Base-by-base conservation (phyloP, 208 protist genomes). In the Acanthamoeba polyphaga region DNA sequence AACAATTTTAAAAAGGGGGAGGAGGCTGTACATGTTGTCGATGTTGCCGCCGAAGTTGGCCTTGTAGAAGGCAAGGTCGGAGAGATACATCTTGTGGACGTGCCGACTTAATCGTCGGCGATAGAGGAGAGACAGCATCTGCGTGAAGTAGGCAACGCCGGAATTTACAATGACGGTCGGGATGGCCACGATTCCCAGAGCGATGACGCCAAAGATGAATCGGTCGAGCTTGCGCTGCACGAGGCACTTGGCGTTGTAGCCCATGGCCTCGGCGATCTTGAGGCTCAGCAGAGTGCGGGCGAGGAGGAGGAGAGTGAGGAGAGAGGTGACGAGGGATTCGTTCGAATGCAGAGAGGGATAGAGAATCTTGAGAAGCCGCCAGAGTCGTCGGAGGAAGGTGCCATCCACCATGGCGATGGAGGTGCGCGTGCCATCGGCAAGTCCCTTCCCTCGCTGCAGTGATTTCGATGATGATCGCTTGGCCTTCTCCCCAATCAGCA, bases 201-300 rank as follows among this genome's bases (percentile, higher is more conserved):
- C 72, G 22, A 80, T 80, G 72, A 80, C 72, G 22, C 72, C 72
- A 8, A 80, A 80, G 43, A 80, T 80, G 72, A 80, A 80, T 51
- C 72, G 72, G 72, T 80, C 72, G 22, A 80, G 72, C 72, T 80
- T 80, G 32, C 72, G 72, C 19, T 80, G 72, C 72, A 80, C 72
- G 72, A 80, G 72, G 72, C 72, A 80, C 38, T 80, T 80, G 32
- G 72, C 72, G 24, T 80, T 80, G 17, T 80, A 80, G 72, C 72
- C 72, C 72, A 80, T 80, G 13, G 72, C 72, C 43, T 80, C 72
- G 22, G 72, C 72, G 29, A 80, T 80, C 43, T 80, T 80, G 38
- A 80, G 43, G 38, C 72, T 80, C 27, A 80, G 72, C 2, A 80
- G 17, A 10, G 72, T 80, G 32, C 72, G 72, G 72, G 72, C 72